Evolutionary conservation across 2,329 filamentous ascomycete species (phyloP).

Genomic region (Septoria linicola): DNA sequence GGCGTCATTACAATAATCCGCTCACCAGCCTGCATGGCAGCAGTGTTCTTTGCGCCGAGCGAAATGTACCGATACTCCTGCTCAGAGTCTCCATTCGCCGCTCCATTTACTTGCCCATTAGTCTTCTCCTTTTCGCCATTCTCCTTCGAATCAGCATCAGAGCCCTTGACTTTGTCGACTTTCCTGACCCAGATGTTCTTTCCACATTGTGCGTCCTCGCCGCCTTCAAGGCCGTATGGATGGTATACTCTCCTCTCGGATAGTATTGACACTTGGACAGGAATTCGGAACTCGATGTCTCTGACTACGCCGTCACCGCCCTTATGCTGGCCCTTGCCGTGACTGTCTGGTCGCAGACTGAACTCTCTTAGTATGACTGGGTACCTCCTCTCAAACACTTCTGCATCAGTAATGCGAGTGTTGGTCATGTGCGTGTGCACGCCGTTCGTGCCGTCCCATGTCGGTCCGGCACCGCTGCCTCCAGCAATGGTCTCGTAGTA

Average conservation of each 20-base stretch:
- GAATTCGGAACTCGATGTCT: conserved; percentile 78
- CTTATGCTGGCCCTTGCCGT: conserved; percentile 62
- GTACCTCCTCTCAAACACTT: conserved; percentile 75
- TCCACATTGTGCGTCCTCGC: conserved; percentile 73
- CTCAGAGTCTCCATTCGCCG: conserved; percentile 9
- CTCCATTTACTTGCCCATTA: conserved; percentile 6
- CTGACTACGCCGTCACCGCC: conserved; percentile 77
- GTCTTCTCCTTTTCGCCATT: conserved; percentile 19
- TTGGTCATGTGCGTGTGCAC: conserved; percentile 89
- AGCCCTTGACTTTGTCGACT: conserved; percentile 47
- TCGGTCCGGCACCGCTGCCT: conserved; percentile 69
- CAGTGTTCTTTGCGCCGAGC: conserved; percentile 76
- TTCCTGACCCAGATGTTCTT: conserved; percentile 84
- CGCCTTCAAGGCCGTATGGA: conserved; percentile 81
- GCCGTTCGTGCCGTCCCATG: conserved; percentile 71
- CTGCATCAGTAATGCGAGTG: conserved; percentile 76
- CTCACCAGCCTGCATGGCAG: conserved; percentile 72
- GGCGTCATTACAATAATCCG: conserved; percentile 75
- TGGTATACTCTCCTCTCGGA: conserved; percentile 73
- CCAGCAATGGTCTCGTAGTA: conserved; percentile 87
- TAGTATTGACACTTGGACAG: conserved; percentile 74
- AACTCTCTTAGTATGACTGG: conserved; percentile 73
- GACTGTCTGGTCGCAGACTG: conserved; percentile 60
- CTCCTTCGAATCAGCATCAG: conserved; percentile 31
- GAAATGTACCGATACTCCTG: conserved; percentile 61